These are phyloP conservation scores for Tuber magnatum DNA, from an alignment of 495 filamentous ascomycete genomes.

Conservation along the genomic window DNA sequence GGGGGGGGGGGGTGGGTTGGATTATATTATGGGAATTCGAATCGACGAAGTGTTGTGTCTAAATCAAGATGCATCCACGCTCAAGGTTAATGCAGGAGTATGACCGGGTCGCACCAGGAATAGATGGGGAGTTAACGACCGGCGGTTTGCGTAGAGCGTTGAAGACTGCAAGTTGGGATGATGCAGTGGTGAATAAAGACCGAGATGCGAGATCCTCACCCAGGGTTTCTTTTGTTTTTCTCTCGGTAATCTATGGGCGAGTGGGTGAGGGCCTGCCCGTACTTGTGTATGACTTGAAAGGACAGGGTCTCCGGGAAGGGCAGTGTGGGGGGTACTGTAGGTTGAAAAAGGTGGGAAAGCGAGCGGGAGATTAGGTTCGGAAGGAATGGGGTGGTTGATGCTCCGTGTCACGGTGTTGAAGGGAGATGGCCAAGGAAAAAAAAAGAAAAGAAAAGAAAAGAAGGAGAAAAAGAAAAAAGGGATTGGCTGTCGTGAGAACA, in stretches of 20 bases:
- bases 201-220: constrained; percentile 3
- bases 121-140: neutral
- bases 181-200: neutral
- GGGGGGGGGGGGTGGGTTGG: neutral
- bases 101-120: neutral
- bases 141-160: neutral
- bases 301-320: constrained; percentile 2
- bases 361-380: constrained; percentile 1
- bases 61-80: constrained; percentile 5
- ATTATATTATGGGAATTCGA: constrained; percentile 4
- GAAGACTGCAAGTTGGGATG: neutral
- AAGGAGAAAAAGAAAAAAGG: neutral
- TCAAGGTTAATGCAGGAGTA: constrained; percentile 1
- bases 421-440: neutral
- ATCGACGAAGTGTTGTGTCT: neutral
- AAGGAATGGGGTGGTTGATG: constrained; percentile 2
- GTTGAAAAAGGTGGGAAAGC: neutral
- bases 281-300: constrained; percentile 3
- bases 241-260: constrained; percentile 1
- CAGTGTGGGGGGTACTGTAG: neutral
- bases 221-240: neutral
- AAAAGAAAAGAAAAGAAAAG: no score
- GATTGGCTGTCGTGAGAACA: neutral
- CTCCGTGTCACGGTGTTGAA: constrained; percentile 1
- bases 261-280: neutral